Conservation (phyloP, 345 rosid genomes). For the Salix brachista region DNA sequence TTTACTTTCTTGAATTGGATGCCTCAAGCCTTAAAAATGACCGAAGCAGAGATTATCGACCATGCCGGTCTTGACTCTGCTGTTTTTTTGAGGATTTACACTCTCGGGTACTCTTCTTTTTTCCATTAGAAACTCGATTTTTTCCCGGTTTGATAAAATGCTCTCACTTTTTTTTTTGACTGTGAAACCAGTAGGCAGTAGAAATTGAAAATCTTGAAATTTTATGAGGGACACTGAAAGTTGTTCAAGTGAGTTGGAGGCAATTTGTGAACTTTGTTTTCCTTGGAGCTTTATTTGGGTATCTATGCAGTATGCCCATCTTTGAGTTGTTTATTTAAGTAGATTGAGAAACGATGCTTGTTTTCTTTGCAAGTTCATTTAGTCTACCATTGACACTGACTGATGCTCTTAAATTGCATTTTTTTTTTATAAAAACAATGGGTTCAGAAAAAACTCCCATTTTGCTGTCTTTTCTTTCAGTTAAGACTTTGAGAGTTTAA, state of each 20-base stretch:
- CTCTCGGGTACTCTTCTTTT: slow-evolving; percentile 58
- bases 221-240: background rate
- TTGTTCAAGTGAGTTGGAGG: background rate
- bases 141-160: background rate
- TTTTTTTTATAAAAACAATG: background rate
- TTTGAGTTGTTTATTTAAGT: background rate
- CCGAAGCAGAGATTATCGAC: slow-evolving; percentile 63
- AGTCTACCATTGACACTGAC: background rate
- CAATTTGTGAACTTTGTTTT: background rate
- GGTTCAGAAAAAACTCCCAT: background rate
- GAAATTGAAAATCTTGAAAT: background rate
- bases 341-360: background rate
- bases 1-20: slow-evolving; percentile 93
- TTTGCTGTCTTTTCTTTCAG: background rate
- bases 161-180: background rate
- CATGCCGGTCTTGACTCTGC: slow-evolving; percentile 99
- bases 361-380: background rate
- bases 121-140: background rate
- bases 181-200: background rate
- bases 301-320: background rate
- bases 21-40: slow-evolving; percentile 94
- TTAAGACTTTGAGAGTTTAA: background rate
- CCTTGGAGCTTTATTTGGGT: background rate
- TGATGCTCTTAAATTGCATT: background rate
- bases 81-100: slow-evolving; percentile 77